Evolutionary conservation across 495 filamentous ascomycete species (phyloP), one percentile per base, ranked within the genome.

Genomic region (Daldinia caldariorum): DNA sequence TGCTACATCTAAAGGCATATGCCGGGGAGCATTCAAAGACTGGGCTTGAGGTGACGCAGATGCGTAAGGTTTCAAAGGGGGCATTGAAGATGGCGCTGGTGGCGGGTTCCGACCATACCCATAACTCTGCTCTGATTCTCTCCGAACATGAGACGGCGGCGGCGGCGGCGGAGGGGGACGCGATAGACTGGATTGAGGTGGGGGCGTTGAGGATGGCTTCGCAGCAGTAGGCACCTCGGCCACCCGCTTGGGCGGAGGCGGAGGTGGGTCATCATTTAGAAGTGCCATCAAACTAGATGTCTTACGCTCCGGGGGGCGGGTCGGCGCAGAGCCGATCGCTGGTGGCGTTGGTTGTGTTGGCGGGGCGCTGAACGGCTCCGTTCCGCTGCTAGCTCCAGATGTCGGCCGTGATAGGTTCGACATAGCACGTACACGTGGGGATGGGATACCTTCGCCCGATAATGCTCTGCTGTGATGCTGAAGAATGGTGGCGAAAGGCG

Each of bases 211-310:
- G 37, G 75, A 79, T n/a, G 74, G 55, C 65, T 82, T 81, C 18
- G 72, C 49, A n/a, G 70, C 37, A 8, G 61, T 58, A 34, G 80
- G 64, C 10, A 83, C 73, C 18, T 85, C 82, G 54, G 47, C 53
- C 26, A 83, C 67, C 56, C 83, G 75, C 73, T 83, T 83, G 0
- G 71, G 69, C 10, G 74, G 70, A 57, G 77, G 63, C 10, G 82
- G 75, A 10, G 81, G 78, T n/a, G 78, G 77, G 22, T 84, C 83
- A 43, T 84, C 80, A 67, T 85, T 85, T 20, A 85, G 72, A 51
- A 85, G 71, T n/a, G 81, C 79, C 78, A 84, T 82, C 58, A 85
- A 67, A n/a, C 67, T 84, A 55, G 81, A 84, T 5, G 77, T 81
- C 66, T 83, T 83, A n/a, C 79, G 73, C 66, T 81, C 78, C 0